These are phyloP conservation scores for Maudiozyma pseudohumilis DNA, from an alignment of 805 yeast genomes.

Conservation along the genomic window DNA sequence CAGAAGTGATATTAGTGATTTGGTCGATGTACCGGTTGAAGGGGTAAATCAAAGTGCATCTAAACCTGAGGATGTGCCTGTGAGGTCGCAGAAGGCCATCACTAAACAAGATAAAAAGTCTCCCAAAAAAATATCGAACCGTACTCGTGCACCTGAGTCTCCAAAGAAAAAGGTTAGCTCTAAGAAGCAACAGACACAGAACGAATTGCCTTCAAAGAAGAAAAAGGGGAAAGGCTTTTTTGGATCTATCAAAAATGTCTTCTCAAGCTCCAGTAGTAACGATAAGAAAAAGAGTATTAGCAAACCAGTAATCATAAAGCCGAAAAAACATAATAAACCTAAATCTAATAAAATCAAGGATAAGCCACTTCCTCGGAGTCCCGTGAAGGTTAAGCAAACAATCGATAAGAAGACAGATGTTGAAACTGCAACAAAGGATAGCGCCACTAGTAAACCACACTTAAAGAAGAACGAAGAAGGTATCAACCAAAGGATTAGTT, in stretches of 20 bases:
- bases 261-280: conserved; percentile 4
- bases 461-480: no score
- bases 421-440: neutral
- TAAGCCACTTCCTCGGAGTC: neutral
- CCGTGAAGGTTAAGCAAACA: neutral
- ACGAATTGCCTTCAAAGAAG: conserved; percentile 2
- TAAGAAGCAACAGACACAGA: conserved; percentile 1
- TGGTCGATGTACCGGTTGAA: conserved; percentile 7
- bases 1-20: conserved; percentile 23
- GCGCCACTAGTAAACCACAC: neutral
- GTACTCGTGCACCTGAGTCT: no score
- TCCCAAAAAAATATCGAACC: no score
- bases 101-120: no score
- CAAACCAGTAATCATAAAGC: conserved; percentile 2
- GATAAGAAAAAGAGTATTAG: conserved; percentile 1
- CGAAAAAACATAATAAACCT: neutral
- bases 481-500: conserved; percentile 16
- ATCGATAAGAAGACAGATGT: neutral
- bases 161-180: conserved; percentile 2
- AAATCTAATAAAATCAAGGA: neutral
- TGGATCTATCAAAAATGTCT: conserved; percentile 12
- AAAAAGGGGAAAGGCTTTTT: conserved; percentile 13
- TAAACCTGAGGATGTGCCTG: no score
- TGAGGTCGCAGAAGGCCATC: no score
- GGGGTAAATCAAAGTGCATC: neutral